These are phyloP conservation scores for Haplosporangium gracile DNA, from an alignment of 192 early-diverging fungal species.

Conservation along the genomic window DNA sequence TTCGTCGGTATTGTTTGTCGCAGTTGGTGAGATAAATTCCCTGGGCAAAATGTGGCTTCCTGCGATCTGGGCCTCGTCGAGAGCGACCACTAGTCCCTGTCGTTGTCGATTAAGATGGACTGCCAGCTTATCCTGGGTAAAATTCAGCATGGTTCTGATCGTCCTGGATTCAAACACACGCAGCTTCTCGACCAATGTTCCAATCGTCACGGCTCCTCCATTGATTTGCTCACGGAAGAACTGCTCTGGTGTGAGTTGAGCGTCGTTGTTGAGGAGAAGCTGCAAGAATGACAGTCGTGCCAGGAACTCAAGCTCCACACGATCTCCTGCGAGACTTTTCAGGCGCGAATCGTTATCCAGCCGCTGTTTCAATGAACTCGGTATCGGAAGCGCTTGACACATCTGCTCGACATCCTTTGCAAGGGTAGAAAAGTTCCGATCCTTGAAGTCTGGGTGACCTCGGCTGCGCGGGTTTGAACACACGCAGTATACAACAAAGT, in stretches of 20 bases:
- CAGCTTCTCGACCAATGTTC: conserved; percentile 9
- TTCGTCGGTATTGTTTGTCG: neutral
- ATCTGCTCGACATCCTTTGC: conserved; percentile 33
- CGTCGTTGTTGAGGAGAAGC: conserved; percentile 33
- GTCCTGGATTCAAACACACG: conserved; percentile 17
- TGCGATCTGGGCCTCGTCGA: conserved; percentile 39
- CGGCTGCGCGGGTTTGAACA: neutral
- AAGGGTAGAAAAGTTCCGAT: conserved; percentile 32
- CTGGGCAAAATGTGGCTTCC: neutral
- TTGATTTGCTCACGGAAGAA: conserved; percentile 36
- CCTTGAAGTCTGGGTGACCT: conserved; percentile 16
- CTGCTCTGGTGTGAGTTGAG: conserved; percentile 18
- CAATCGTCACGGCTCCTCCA: conserved; percentile 28
- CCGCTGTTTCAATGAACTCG: no score
- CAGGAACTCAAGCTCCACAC: conserved; percentile 44
- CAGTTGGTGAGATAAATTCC: conserved; percentile 2
- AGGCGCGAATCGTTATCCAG: neutral
- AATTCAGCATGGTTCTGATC: conserved; percentile 12
- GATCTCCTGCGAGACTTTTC: conserved; percentile 25
- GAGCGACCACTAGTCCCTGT: conserved; percentile 23
- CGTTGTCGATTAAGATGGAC: neutral
- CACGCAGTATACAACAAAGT: conserved; percentile 49
- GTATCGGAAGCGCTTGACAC: neutral
- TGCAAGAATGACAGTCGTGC: conserved; percentile 44
- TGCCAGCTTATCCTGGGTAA: neutral